A percentile compares a stretch with the other conserved stretches of the same genome.
These are phyloP conservation scores for Gryganskiella cystojenkinii DNA, from an alignment of 192 early-diverging fungal species.

Conservation along the genomic window DNA sequence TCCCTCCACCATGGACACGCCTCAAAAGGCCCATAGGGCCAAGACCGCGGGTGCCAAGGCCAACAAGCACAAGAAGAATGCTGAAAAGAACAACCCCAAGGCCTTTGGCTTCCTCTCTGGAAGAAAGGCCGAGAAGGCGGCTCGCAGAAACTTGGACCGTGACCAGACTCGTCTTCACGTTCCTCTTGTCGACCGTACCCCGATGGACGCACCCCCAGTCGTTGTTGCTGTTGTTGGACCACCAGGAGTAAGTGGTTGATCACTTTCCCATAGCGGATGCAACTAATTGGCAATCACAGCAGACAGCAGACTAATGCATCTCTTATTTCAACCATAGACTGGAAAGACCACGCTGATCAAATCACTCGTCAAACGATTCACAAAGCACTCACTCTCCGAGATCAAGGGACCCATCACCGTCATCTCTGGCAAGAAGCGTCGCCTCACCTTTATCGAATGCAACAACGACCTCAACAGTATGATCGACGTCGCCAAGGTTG, in stretches of 20 bases:
- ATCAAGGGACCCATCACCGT: constrained; percentile 98
- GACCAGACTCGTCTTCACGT: constrained; percentile 95
- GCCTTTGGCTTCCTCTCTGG: constrained; percentile 80
- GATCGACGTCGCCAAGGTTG: constrained; percentile 97
- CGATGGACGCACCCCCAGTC: constrained; percentile 89
- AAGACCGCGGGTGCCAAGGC: constrained; percentile 87
- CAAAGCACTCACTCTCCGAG: constrained; percentile 91
- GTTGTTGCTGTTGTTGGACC: constrained; percentile 97
- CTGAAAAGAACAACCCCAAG: constrained; percentile 90
- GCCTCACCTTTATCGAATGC: constrained; percentile 97
- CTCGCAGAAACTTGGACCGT: constrained; percentile 85
- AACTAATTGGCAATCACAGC: neutral
- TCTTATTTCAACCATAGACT: constrained; percentile 59
- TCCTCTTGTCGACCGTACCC: constrained; percentile 94
- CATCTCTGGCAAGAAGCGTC: constrained; percentile 93
- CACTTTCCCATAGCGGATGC: too few relatives aligned
- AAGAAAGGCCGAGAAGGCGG: constrained; percentile 79
- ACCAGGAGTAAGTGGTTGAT: constrained; percentile 72
- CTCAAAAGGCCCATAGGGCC: constrained; percentile 86
- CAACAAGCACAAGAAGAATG: constrained; percentile 78
- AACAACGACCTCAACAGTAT: constrained; percentile 97
- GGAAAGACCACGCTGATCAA: constrained; percentile 98
- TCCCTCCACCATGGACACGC: constrained; percentile 30
- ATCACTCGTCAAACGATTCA: constrained; percentile 94
- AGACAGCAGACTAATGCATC: neutral